phyloP scores from a whole-genome alignment of 768 basidiomycete genomes.

The Boletales sp. region DNA sequence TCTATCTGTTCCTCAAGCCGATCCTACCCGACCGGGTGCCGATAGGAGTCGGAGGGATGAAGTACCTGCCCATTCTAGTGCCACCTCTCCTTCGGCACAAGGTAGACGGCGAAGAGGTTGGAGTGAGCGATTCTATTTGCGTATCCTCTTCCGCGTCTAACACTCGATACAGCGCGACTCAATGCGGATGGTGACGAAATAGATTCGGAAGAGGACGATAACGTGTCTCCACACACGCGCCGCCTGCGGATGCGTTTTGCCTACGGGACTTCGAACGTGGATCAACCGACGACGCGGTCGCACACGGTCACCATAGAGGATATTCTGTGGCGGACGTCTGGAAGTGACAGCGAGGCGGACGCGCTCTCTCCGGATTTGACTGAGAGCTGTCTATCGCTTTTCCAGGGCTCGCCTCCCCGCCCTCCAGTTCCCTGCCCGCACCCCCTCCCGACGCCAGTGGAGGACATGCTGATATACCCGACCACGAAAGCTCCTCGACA shows the following conservation, averaged over 20 bases:
- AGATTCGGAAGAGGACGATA: slow-evolving; percentile 55
- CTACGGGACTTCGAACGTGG: slow-evolving; percentile 13
- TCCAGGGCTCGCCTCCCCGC: slow-evolving; percentile 13
- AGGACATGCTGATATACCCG: slow-evolving; percentile 42
- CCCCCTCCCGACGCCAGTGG: slow-evolving; percentile 56
- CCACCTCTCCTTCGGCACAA: slow-evolving; percentile 12
- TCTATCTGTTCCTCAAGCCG: slow-evolving; percentile 5
- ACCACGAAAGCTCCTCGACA: slow-evolving; percentile 6
- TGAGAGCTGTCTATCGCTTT: slow-evolving; percentile 13
- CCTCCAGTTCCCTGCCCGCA: slow-evolving; percentile 27
- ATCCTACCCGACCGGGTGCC: not conserved
- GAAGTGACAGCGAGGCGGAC: slow-evolving; percentile 21
- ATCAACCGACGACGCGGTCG: slow-evolving; percentile 29
- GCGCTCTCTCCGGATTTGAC: slow-evolving; percentile 17
- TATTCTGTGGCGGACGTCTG: slow-evolving; percentile 22
- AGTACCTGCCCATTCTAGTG: slow-evolving; percentile 2
- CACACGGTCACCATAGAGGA: slow-evolving; percentile 27
- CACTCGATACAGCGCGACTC: slow-evolving; percentile 29
- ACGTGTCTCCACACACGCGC: slow-evolving; percentile 46
- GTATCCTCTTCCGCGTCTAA: slow-evolving; percentile 5
- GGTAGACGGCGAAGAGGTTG: slow-evolving; percentile 32
- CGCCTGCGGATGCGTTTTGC: slow-evolving; percentile 41
- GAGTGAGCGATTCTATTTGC: slow-evolving; percentile 19
- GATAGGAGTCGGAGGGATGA: slow-evolving; percentile 13
- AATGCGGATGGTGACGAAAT: slow-evolving; percentile 62